phyloP scores from a whole-genome alignment of 225 moss, liverwort and hornwort species.

The Physcomitrium patens region DNA sequence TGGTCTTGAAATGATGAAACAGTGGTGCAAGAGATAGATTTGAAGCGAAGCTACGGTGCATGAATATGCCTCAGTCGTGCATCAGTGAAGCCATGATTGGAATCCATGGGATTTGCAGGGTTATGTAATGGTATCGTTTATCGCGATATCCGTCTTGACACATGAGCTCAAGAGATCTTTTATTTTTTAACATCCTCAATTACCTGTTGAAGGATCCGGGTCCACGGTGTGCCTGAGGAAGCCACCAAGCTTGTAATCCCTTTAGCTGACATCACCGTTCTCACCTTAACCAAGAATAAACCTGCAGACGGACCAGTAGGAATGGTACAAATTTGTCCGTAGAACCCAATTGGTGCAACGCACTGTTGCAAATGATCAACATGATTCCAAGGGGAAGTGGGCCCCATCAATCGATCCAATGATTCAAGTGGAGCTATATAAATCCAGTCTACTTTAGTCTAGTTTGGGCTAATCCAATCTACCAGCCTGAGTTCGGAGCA shows the following conservation, averaged over 20 bases:
- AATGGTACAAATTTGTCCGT: neutral
- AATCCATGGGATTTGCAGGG: neutral
- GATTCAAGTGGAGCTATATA: no score
- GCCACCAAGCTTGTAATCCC: conserved; percentile 21
- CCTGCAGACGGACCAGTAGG: neutral
- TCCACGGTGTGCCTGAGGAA: neutral
- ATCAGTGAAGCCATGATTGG: neutral
- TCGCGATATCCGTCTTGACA: no score
- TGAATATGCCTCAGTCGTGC: neutral
- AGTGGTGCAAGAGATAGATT: no score
- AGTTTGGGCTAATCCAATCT: no score
- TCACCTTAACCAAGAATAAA: conserved; percentile 18
- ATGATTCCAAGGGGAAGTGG: conserved; percentile 19
- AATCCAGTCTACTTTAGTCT: no score
- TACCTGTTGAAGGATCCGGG: no score
- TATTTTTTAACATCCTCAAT: no score
- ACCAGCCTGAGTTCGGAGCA: neutral
- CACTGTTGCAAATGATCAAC: conserved; percentile 19
- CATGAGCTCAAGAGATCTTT: no score
- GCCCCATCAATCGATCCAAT: neutral
- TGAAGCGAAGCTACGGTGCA: neutral
- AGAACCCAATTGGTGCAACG: conserved; percentile 16
- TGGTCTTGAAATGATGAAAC: no score
- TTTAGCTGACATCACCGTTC: conserved; percentile 5
- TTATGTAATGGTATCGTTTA: neutral